These are phyloP conservation scores for Myxozyma udenii DNA, from an alignment of 805 yeast genomes.

Conservation along the genomic window DNA sequence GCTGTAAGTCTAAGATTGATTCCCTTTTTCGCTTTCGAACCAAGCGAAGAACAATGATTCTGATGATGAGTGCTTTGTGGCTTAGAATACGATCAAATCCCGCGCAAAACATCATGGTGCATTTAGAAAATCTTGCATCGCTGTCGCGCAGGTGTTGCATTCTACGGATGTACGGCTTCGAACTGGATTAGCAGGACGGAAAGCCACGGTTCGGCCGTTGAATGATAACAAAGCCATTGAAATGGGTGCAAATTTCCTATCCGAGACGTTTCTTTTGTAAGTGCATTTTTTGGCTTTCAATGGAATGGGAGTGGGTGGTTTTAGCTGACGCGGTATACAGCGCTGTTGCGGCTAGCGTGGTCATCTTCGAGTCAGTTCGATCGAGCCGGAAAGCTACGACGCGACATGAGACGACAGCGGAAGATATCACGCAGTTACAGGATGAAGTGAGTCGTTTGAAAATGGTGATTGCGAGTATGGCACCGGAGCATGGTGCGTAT, in stretches of 20 bases:
- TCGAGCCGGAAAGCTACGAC: slow-evolving; percentile 60
- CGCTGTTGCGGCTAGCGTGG: slow-evolving; percentile 72
- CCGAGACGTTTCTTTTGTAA: slow-evolving; percentile 68
- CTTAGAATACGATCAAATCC: slow-evolving; percentile 58
- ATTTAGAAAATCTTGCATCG: slow-evolving; percentile 61
- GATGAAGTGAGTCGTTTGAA: slow-evolving; percentile 59
- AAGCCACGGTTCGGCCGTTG: slow-evolving; percentile 61
- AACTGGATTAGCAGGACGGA: slow-evolving; percentile 54
- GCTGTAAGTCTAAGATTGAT: slow-evolving; percentile 44
- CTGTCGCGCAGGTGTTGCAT: slow-evolving; percentile 70
- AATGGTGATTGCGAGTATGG: slow-evolving; percentile 5
- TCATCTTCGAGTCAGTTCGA: slow-evolving; percentile 67
- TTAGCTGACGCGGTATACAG: slow-evolving; percentile 6
- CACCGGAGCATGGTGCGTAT: slow-evolving; percentile 6
- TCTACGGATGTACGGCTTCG: slow-evolving; percentile 61
- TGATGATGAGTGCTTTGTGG: no score
- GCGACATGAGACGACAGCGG: slow-evolving; percentile 64
- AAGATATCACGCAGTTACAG: slow-evolving; percentile 67
- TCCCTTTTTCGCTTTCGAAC: neutral
- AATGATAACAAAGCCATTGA: slow-evolving; percentile 81
- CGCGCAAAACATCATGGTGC: slow-evolving; percentile 71
- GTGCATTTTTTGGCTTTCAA: slow-evolving; percentile 2
- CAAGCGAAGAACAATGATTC: neutral
- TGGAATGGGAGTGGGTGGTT: neutral
- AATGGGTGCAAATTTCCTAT: slow-evolving; percentile 72